A percentile compares a stretch with the other conserved stretches of the same genome.
These are phyloP conservation scores for Xylaria sp. DNA, from an alignment of 2,329 filamentous ascomycete genomes.

Conservation along the genomic window DNA sequence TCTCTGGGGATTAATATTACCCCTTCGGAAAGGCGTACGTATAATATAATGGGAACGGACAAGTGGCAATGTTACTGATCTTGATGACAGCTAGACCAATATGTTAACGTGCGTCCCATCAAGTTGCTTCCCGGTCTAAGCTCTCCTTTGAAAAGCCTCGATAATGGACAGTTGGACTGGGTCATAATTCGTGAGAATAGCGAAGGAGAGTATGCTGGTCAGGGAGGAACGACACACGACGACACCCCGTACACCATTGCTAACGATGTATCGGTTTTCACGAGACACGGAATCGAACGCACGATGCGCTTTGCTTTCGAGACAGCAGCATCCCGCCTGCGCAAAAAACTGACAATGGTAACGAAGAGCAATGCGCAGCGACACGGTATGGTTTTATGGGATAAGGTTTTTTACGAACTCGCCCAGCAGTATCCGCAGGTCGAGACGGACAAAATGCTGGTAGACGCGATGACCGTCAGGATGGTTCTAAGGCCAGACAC, in stretches of 20 bases:
- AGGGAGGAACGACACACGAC: neutral
- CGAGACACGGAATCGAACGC: neutral
- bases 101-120: neutral
- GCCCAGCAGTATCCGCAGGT: slow-evolving; percentile 7
- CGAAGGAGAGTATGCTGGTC: slow-evolving; percentile 4
- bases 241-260: neutral
- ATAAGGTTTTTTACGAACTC: neutral
- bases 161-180: neutral
- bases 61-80: neutral
- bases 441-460: slow-evolving; percentile 4
- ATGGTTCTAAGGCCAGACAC: too few species aligned
- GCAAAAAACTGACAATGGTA: slow-evolving; percentile 2
- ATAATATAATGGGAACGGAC: too few species aligned
- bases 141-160: neutral
- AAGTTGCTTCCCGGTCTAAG: neutral
- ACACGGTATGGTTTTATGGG: slow-evolving; percentile 1
- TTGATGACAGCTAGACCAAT: neutral
- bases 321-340: neutral
- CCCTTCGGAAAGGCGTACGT: too few species aligned
- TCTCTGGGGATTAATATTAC: too few species aligned
- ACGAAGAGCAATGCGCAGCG: slow-evolving; percentile 6
- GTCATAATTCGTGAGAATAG: slow-evolving; percentile 6
- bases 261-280: neutral
- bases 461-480: slow-evolving; percentile 1
- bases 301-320: slow-evolving; percentile 9